Evolutionary conservation across 2,329 filamentous ascomycete genomes (phyloP).

Genomic region (Monosporascus sp.): DNA sequence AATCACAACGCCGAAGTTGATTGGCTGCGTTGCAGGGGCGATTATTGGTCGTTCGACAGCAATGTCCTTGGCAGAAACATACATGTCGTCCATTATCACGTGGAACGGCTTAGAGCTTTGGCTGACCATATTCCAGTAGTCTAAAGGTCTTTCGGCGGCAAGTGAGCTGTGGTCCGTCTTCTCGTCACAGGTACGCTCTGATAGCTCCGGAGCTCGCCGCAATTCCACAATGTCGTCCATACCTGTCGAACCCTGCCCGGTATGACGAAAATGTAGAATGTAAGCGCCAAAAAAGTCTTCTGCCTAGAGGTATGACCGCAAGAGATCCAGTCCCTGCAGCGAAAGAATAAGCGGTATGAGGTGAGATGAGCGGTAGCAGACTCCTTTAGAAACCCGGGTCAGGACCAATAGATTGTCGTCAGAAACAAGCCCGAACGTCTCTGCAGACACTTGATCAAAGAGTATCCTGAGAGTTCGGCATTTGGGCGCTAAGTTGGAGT

Average conservation of each 20-base stretch:
- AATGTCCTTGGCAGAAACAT: slow-evolving; percentile 11
- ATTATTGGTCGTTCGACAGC: slow-evolving; percentile 9
- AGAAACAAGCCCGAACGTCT: neutral
- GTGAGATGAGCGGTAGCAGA: neutral
- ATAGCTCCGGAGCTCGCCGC: neutral
- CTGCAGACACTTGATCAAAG: neutral
- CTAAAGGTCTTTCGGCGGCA: neutral
- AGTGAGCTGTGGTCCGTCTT: slow-evolving; percentile 1
- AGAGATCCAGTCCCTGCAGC: neutral
- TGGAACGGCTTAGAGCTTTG: slow-evolving; percentile 6
- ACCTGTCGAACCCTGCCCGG: neutral
- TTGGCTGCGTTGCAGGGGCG: slow-evolving; percentile 32
- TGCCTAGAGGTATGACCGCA: neutral
- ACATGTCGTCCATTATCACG: slow-evolving; percentile 6
- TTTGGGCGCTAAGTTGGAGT: neutral
- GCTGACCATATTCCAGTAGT: neutral
- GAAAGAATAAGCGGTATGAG: neutral
- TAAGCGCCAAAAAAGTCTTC: neutral
- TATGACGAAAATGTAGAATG: neutral
- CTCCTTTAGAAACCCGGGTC: neutral
- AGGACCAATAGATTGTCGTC: neutral
- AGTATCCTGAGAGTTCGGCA: neutral
- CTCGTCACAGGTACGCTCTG: neutral
- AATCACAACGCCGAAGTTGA: slow-evolving; percentile 72
- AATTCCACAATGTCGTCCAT: neutral